Base-by-base conservation (phyloP, 345 rosid species). In the Hibiscus mutabilis region DNA sequence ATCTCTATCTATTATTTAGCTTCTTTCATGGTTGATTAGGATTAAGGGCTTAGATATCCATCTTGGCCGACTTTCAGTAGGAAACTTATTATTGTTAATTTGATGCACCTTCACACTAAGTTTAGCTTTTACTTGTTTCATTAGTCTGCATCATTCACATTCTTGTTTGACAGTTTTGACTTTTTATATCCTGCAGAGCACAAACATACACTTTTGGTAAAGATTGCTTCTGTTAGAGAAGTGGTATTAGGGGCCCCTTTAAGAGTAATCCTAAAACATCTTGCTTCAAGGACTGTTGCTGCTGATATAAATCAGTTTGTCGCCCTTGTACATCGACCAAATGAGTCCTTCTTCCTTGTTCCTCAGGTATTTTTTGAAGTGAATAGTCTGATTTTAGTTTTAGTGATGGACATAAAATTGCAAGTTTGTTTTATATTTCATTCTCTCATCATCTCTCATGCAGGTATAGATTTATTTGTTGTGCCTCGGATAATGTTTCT, bases 221-320 rank as follows among this genome's bases (percentile, higher is more conserved):
- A 88, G 83, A 63, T 96, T 77, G 98, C 99, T 72, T 96, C 99
- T 10, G 86, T 91, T 53, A 88, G 96, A 81, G 97, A 89, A 83
- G 88, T 91, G 2, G 98, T 90, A 21, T 77, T 96, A 75, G 98
- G 97, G 80, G 97, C 98, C 6, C 97, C 99, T 4, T 80, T 96
- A 57, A 89, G 89, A 69, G 74, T 84, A 60, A 83, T 89, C 19
- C 80, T 92, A 65, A 86, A 86, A 79, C 86, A 84, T 82, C 91
- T 96, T 82, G 82, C 90, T 80, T 84, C 91, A 25, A 92, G 86
- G 69, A 88, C 84, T 2, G 84, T 84, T 79, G 83, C 85, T 84
- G 82, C 94, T 51, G 83, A 80, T 74, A 56, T 74, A 7, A 85
- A 80, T 75, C 80, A 68, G 61, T 85, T 89, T 82, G 84, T 92